Evolutionary conservation across 2,329 filamentous ascomycete species (phyloP), one percentile per base, ranked within the genome.

Genomic region (Colletotrichum orbiculare): DNA sequence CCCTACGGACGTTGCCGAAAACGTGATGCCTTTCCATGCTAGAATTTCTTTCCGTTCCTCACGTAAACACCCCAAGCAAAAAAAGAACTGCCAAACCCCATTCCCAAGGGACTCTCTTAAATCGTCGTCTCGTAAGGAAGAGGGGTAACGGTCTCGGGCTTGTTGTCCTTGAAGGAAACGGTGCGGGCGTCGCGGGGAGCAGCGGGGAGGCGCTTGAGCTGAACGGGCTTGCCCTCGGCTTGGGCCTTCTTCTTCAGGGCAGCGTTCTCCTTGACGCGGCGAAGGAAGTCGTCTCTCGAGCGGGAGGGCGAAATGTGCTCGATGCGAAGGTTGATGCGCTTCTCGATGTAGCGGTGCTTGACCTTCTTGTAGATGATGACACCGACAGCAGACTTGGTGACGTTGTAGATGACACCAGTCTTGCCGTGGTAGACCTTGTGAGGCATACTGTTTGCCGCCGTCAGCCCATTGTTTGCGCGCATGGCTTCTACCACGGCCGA

Each of bases 401-500:
- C 96, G 88, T 99, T 99, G 92, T 97, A 97, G 85, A 97, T 86
- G 77, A 97, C 92, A 80, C 94, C 94, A 71, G 94, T 97, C 92
- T 98, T 98, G 79, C 95, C 96, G 89, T 98, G 94, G 91, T 97
- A 97, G 85, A 97, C 92, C 89, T 97, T 97, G 91, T 94, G 94
- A 77, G 95, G 94, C 93, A 97, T 96, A 87, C 93, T 94, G 77
- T 81, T 74, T 7, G 67, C 67, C 38, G 65, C 59, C 70, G 73
- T 82, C 71, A 83, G 65, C 54, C 39, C 42, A 35, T 34, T 43
- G 6, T 35, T 50, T 61, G 15, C 43, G 43, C 34, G 15, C 15
- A 25, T 25, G 25, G 4, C 43, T 46, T n/a, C 9, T 17, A 17
- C 43, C 11, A 10, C n/a, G 25, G 17, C 17, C 15, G 10, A 17